Base-by-base conservation (phyloP, 371 early-diverging fungal genomes). In the Zychaea mexicana region DNA sequence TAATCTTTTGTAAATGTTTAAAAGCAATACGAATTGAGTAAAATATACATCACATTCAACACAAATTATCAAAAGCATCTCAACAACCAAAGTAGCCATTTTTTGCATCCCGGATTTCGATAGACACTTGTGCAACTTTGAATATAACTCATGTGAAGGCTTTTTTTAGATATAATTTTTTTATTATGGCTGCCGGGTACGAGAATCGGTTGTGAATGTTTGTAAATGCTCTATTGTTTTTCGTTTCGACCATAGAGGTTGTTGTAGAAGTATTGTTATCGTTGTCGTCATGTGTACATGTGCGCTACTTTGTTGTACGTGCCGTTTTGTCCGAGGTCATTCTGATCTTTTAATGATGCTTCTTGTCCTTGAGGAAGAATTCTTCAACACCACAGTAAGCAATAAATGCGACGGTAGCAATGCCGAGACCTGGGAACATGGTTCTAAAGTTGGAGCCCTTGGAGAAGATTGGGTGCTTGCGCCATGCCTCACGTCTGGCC, bases 401-500 rank as follows among this genome's bases (percentile, higher is more conserved):
- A 27, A 89, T 85, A 71, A 96, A 94, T 9, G 91, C 89, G 32
- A 85, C 92, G 42, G 89, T 82, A 12, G 91, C 96, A 62, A 92
- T 85, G 64, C 92, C 91, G 42, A 95, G 77, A 36, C 96, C 96
- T n/a, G 96, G 96, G 73, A 90, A 86, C 74, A 90, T 73, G 72
- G 83, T 83, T 52, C 81, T 78, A 53, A 92, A 65, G 69, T 89
- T 82, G 67, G 79, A 76, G 33, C 71, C 57, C 58, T 76, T 77
- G 28, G 90, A 87, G 72, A 93, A 96, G 74, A 92, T 84, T 54
- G 89, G 86, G 71, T 90, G 82, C 67, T 83, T 86, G 66, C 96
- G 90, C 94, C 94, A 96, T 57, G 90, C 90, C 67, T 96, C 94
- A 65, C 93, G 89, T 65, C 78, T 69, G 46, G 89, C 91, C 96